Evolutionary conservation across 345 rosid genomes (phyloP).

Genomic region (Angophora floribunda): DNA sequence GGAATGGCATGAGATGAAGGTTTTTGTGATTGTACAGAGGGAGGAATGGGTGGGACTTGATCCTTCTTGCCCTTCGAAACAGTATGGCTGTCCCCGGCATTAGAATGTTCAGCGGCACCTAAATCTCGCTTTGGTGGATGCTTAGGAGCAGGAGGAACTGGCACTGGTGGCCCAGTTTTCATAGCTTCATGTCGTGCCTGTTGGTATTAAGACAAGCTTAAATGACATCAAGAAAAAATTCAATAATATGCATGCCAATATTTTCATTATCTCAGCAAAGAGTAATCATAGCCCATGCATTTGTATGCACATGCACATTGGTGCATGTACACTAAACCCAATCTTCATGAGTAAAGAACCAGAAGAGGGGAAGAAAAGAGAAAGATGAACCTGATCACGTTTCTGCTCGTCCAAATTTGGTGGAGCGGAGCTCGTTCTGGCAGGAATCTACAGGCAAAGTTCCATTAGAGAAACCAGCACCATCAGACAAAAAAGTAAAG

Average conservation of each 20-base stretch:
- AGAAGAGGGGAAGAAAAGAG: background rate
- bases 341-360: background rate
- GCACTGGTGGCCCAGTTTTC: slow-evolving; percentile 39
- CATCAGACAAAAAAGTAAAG: background rate
- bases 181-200: slow-evolving; percentile 66
- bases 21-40: slow-evolving; percentile 47
- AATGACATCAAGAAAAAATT: background rate
- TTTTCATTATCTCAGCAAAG: background rate
- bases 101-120: slow-evolving; percentile 28
- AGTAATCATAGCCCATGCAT: background rate
- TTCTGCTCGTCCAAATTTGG: slow-evolving; percentile 98
- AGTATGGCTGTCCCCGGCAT: slow-evolving; percentile 30
- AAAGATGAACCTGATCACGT: slow-evolving; percentile 57
- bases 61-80: slow-evolving; percentile 44
- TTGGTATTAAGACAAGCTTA: slow-evolving; percentile 6
- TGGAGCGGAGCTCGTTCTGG: slow-evolving; percentile 96
- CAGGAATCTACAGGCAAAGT: slow-evolving; percentile 53
- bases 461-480: background rate
- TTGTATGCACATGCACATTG: background rate
- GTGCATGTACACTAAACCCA: background rate
- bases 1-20: slow-evolving; percentile 38
- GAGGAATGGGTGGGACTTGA: slow-evolving; percentile 34
- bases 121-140: slow-evolving; percentile 46
- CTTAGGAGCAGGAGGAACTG: slow-evolving; percentile 44
- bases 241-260: background rate